phyloP scores from a whole-genome alignment of 2,329 filamentous ascomycete genomes.

The Diplodia mutila region DNA sequence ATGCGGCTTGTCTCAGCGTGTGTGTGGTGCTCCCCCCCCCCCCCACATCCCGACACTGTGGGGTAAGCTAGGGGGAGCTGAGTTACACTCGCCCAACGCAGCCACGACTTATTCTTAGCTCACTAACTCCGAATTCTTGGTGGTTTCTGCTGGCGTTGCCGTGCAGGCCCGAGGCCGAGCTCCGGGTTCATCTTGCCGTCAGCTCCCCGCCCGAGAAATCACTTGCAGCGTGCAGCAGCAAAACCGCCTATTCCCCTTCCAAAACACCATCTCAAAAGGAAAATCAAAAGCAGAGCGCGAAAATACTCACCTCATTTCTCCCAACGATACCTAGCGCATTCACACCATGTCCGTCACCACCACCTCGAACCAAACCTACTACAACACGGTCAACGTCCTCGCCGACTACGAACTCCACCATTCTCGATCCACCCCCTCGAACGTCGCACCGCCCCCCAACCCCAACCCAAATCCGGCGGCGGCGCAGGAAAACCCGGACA shows the following conservation, averaged over 20 bases:
- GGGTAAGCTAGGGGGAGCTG: constrained; percentile 2
- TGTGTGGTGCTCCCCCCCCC: neutral
- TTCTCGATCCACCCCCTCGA: constrained; percentile 36
- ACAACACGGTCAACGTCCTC: constrained; percentile 44
- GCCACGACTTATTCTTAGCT: neutral
- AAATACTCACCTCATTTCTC: neutral
- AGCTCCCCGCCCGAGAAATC: neutral
- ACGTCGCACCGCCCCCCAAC: constrained; percentile 36
- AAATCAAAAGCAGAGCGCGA: neutral
- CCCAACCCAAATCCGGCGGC: constrained; percentile 34
- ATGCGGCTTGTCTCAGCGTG: too few relatives aligned
- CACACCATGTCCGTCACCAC: constrained; percentile 51
- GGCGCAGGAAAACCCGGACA: constrained; percentile 37
- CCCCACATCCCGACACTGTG: constrained; percentile 21
- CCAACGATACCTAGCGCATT: constrained; percentile 2
- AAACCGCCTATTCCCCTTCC: neutral
- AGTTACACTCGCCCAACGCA: neutral
- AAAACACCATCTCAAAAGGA: neutral
- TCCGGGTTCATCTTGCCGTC: neutral
- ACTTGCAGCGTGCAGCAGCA: neutral
- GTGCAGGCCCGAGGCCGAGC: neutral
- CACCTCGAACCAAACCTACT: constrained; percentile 45
- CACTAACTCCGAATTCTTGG: neutral
- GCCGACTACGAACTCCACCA: constrained; percentile 55
- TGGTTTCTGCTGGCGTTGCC: neutral